Conservation (phyloP, 176 grass and related monocot species). For the Bromus sterilis region DNA sequence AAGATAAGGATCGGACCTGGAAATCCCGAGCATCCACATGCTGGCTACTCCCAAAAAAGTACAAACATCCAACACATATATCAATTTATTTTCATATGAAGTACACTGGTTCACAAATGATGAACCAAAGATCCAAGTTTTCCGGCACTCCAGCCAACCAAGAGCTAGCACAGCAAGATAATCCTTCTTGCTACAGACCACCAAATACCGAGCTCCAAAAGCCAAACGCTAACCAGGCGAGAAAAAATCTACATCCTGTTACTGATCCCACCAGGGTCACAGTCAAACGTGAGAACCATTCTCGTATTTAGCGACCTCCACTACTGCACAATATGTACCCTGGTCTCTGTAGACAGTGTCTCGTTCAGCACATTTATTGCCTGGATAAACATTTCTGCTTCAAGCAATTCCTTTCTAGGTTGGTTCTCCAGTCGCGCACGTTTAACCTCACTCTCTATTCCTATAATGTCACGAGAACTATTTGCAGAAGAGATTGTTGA, state of each 20-base stretch:
- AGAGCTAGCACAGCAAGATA: background rate
- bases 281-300: background rate
- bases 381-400: background rate
- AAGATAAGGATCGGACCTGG: background rate
- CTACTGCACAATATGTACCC: background rate
- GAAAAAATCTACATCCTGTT: background rate
- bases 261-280: background rate
- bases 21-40: background rate
- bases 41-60: background rate
- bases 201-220: background rate
- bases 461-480: background rate
- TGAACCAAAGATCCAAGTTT: background rate
- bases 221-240: background rate
- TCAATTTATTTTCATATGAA: background rate
- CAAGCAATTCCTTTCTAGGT: background rate
- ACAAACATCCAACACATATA: background rate
- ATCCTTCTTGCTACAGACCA: background rate
- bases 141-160: background rate
- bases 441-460: background rate
- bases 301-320: background rate
- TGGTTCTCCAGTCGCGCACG: background rate
- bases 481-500: conserved; percentile 26
- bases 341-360: background rate
- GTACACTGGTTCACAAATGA: background rate
- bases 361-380: background rate